Evolutionary conservation across 148 eudicot genomes (phyloP).

Genomic region (Nepenthes mirabilis): DNA sequence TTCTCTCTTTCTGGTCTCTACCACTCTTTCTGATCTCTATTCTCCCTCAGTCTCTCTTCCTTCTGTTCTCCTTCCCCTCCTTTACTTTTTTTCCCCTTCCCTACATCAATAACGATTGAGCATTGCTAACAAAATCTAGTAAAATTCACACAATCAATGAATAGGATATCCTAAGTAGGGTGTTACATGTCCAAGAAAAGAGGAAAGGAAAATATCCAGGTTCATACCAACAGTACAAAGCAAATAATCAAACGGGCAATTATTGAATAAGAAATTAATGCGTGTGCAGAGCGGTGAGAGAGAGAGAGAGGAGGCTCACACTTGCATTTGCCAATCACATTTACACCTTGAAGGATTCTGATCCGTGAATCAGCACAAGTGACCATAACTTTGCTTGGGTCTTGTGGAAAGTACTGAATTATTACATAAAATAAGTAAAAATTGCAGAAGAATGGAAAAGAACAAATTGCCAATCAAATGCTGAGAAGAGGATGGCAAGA

Average conservation of each 20-base stretch:
- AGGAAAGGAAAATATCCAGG: too few relatives aligned
- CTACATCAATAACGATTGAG: too few relatives aligned
- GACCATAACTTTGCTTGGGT: conserved; percentile 72
- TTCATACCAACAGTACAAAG: not conserved
- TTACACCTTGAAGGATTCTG: conserved; percentile 52
- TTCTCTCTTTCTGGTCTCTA: too few relatives aligned
- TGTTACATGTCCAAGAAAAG: too few relatives aligned
- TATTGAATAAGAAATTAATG: not conserved
- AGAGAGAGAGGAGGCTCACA: conserved; percentile 24
- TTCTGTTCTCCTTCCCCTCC: too few relatives aligned
- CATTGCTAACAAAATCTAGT: too few relatives aligned
- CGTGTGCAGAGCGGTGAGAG: too few relatives aligned
- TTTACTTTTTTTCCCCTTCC: too few relatives aligned
- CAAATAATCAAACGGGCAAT: not conserved
- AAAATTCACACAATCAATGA: too few relatives aligned
- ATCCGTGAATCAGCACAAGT: conserved; percentile 86
- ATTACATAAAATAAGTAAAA: not conserved
- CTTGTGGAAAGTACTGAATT: conserved; percentile 68
- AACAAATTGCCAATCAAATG: not conserved
- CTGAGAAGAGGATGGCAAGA: conserved; percentile 6
- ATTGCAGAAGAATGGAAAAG: not conserved
- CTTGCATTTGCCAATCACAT: conserved; percentile 64
- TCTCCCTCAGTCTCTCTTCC: too few relatives aligned
- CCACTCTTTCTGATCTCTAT: too few relatives aligned
- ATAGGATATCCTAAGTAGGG: too few relatives aligned